These are phyloP conservation scores for Saraca asoca DNA, from an alignment of 331 rosid species.

Conservation along the genomic window DNA sequence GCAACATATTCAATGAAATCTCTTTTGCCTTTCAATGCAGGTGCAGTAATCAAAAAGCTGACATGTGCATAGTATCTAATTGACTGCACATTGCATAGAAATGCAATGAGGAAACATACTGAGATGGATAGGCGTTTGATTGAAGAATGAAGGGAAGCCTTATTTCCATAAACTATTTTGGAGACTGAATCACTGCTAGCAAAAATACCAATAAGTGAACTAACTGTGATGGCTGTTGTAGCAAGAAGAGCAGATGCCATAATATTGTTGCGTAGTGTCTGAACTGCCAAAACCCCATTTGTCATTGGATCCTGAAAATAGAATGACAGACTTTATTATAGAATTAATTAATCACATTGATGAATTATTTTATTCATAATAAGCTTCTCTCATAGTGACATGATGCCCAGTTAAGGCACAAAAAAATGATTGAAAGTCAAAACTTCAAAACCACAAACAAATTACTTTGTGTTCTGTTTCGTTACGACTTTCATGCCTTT, in stretches of 20 bases:
- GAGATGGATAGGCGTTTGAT: conserved; percentile 62
- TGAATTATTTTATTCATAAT: no score
- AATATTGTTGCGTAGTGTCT: conserved; percentile 70
- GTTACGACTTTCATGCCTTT: no score
- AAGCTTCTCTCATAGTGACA: no score
- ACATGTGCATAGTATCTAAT: conserved; percentile 68
- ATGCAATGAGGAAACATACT: conserved; percentile 64
- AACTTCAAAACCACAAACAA: no score
- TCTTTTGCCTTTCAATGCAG: conserved; percentile 46
- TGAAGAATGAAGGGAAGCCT: conserved; percentile 39
- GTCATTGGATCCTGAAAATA: conserved; percentile 74
- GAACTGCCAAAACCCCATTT: conserved; percentile 64
- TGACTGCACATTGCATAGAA: conserved; percentile 66
- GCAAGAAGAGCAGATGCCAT: conserved; percentile 70
- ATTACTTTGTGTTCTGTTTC: no score
- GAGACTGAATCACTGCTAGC: conserved; percentile 50
- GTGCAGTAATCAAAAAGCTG: conserved; percentile 62
- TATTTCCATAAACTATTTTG: conserved; percentile 51
- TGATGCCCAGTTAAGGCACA: no score
- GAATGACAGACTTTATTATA: conserved; percentile 33
- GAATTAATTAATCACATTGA: no score
- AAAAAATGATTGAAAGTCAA: no score
- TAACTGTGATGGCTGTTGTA: conserved; percentile 63
- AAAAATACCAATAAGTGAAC: conserved; percentile 62
- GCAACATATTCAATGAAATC: conserved; percentile 47